Conservation (phyloP, 2,329 filamentous ascomycete genomes). For the Fusarium abutilonis region DNA sequence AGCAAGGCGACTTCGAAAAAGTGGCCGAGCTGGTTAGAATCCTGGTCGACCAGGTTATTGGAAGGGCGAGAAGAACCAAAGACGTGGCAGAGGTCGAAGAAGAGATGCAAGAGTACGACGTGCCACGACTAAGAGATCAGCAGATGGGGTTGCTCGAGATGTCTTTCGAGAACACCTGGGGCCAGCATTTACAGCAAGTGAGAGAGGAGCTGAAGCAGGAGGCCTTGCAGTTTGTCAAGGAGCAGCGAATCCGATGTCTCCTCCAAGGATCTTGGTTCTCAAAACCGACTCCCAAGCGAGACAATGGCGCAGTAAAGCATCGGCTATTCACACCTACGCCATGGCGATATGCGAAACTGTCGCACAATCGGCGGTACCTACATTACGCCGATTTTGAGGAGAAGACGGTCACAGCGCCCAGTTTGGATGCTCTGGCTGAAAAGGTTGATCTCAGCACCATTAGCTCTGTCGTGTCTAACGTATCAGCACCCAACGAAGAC, state of each 20-base stretch:
- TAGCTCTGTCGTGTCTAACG: conserved; percentile 93
- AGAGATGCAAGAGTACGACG: conserved; percentile 85
- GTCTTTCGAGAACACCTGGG: conserved; percentile 95
- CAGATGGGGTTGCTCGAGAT: conserved; percentile 94
- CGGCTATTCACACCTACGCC: conserved; percentile 62
- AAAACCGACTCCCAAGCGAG: conserved; percentile 56
- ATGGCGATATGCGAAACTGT: conserved; percentile 88
- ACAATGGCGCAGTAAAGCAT: conserved; percentile 49
- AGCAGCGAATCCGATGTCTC: conserved; percentile 91
- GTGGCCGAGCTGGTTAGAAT: conserved; percentile 92
- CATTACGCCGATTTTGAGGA: conserved; percentile 88
- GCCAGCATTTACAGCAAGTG: conserved; percentile 87
- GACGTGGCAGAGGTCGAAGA: conserved; percentile 90
- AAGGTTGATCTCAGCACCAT: conserved; percentile 89
- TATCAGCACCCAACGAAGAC: conserved; percentile 72
- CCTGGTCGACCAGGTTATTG: conserved; percentile 87
- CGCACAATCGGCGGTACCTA: conserved; percentile 88
- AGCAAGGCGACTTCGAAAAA: conserved; percentile 89
- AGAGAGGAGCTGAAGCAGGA: conserved; percentile 91
- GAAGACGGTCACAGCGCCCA: conserved; percentile 71
- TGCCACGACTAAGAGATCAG: conserved; percentile 78
- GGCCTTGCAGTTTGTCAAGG: conserved; percentile 94
- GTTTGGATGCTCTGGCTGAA: conserved; percentile 76
- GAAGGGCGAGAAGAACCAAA: conserved; percentile 81
- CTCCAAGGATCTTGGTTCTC: conserved; percentile 90